phyloP scores from a whole-genome alignment of 2,329 filamentous ascomycete genomes.

The Ascochyta clinopodiicola region DNA sequence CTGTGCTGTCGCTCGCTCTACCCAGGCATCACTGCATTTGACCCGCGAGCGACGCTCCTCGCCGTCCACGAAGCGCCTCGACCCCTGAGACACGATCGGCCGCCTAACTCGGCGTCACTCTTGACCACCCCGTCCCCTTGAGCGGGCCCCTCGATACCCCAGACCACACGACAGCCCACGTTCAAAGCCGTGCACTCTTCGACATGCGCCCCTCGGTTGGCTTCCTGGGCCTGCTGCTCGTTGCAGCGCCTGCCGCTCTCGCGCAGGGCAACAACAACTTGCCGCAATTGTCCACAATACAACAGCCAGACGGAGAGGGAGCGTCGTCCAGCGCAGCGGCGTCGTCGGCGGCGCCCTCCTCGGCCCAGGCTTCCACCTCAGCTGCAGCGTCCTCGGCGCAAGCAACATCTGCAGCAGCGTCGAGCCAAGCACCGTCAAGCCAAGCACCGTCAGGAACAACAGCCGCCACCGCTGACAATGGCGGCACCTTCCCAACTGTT shows the following conservation, averaged over 20 bases:
- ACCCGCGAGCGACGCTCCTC: slow-evolving; percentile 5
- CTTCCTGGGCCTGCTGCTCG: slow-evolving; percentile 40
- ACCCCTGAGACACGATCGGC: slow-evolving; percentile 29
- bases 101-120: slow-evolving; percentile 21
- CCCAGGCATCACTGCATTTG: slow-evolving; percentile 22
- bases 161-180: slow-evolving; percentile 15
- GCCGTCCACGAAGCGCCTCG: slow-evolving; percentile 17
- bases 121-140: slow-evolving; percentile 35
- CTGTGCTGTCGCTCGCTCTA: slow-evolving; percentile 45
- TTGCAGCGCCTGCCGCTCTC: slow-evolving; percentile 38
- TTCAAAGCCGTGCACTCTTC: slow-evolving; percentile 21
- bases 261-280: slow-evolving; percentile 39
- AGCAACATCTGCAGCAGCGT: slow-evolving; percentile 5
- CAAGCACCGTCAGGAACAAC: slow-evolving; percentile 11
- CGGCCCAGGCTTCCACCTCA: slow-evolving; percentile 19
- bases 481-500: slow-evolving; percentile 17
- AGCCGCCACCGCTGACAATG: slow-evolving; percentile 15
- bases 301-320: slow-evolving; percentile 30
- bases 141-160: slow-evolving; percentile 19
- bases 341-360: slow-evolving; percentile 25
- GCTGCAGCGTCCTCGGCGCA: slow-evolving; percentile 31
- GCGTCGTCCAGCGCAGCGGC: slow-evolving; percentile 20
- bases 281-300: slow-evolving; percentile 37
- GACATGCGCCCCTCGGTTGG: slow-evolving; percentile 41
- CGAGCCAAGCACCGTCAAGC: slow-evolving; percentile 7